A percentile compares a stretch with the other conserved stretches of the same genome.
These are phyloP conservation scores for Zopfochytrium polystomum DNA, from an alignment of 371 early-diverging fungal genomes.

Conservation along the genomic window DNA sequence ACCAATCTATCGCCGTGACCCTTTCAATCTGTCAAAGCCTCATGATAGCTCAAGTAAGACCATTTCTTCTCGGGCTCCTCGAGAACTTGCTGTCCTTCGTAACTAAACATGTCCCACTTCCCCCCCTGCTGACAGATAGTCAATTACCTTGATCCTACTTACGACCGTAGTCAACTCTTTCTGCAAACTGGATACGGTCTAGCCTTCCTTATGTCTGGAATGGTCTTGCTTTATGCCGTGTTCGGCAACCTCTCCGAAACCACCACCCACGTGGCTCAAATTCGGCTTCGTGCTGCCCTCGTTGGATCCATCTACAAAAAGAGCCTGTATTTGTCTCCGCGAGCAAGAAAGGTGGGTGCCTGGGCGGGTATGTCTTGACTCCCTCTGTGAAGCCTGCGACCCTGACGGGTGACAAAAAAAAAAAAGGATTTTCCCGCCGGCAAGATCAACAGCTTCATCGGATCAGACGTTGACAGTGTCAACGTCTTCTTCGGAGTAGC, in stretches of 20 bases:
- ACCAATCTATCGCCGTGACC: conserved; percentile 1
- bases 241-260: conserved; percentile 3
- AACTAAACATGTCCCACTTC: background rate
- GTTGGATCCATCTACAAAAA: conserved; percentile 82
- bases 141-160: no score
- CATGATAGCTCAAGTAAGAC: conserved; percentile 8
- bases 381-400: background rate
- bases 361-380: background rate
- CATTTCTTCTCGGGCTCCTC: background rate
- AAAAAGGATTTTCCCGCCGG: conserved; percentile 21
- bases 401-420: background rate
- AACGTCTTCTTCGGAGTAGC: background rate
- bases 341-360: conserved; percentile 4
- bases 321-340: conserved; percentile 13
- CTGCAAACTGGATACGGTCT: conserved; percentile 14
- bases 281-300: conserved; percentile 68
- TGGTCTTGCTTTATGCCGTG: conserved; percentile 11
- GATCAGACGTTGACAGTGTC: conserved; percentile 16
- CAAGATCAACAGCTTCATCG: conserved; percentile 27
- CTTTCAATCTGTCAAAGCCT: conserved; percentile 2
- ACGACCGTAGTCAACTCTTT: background rate
- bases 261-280: conserved; percentile 39
- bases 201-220: conserved; percentile 16
- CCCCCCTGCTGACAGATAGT: no score
- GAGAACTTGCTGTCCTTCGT: background rate